Evolutionary conservation across 208 protist genomes (phyloP).

Genomic region (Novymonas esmeraldas): DNA sequence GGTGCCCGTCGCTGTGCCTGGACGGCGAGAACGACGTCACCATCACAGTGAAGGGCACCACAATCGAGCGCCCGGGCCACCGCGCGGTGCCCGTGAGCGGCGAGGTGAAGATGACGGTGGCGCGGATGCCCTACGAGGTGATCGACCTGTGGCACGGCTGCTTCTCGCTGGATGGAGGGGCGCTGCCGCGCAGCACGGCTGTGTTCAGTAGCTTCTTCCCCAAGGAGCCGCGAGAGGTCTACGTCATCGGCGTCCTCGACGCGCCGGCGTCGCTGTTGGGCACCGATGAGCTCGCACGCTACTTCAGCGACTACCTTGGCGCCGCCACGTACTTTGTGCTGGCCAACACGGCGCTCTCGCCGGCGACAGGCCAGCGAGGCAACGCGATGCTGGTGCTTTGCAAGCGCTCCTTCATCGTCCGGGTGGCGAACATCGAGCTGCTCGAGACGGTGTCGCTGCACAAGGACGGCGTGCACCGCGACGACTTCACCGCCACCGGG

Average conservation of each 20-base stretch:
- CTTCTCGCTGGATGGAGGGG: conserved; percentile 61
- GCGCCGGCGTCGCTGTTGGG: conserved; percentile 49
- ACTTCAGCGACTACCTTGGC: conserved; percentile 65
- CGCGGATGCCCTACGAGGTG: conserved; percentile 82
- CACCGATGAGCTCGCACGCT: conserved; percentile 45
- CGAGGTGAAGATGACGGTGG: conserved; percentile 59
- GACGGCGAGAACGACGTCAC: conserved; percentile 60
- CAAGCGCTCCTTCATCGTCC: conserved; percentile 64
- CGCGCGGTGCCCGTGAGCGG: conserved; percentile 31
- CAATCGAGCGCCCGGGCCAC: conserved; percentile 50
- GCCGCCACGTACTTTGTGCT: conserved; percentile 52
- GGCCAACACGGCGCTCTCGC: conserved; percentile 41
- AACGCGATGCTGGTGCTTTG: conserved; percentile 69
- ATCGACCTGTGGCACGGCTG: conserved; percentile 82
- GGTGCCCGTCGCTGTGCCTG: conserved; percentile 68
- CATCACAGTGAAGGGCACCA: conserved; percentile 73
- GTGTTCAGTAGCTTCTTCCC: conserved; percentile 76
- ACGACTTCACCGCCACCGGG: conserved; percentile 58
- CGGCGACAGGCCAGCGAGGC: conserved; percentile 41
- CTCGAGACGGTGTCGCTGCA: conserved; percentile 38
- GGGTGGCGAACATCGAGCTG: conserved; percentile 62
- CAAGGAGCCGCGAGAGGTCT: conserved; percentile 67
- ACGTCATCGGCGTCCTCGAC: conserved; percentile 70
- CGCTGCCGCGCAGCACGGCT: conserved; percentile 49
- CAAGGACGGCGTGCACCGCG: conserved; percentile 33